Evolutionary conservation across 371 early-diverging fungal species (phyloP).

Genomic region (Vavraia culicis): DNA sequence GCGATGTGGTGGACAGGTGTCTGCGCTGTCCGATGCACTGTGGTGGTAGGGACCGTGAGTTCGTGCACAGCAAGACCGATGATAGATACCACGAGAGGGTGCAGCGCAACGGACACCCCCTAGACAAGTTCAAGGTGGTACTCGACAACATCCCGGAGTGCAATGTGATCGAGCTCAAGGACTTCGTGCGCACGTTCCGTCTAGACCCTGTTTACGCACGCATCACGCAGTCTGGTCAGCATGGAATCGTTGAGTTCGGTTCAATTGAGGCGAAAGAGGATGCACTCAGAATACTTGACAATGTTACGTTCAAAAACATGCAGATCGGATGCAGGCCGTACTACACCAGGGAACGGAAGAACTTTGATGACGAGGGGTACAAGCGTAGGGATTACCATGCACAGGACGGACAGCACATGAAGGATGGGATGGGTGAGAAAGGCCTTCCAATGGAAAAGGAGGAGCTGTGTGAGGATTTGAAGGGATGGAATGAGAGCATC

Average conservation of each 20-base stretch:
- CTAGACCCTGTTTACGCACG: conserved; percentile 24
- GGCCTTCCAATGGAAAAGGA: too few species aligned
- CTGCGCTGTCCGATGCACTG: neutral
- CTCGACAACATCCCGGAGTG: conserved; percentile 14
- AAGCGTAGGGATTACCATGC: too few species aligned
- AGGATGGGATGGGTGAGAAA: too few species aligned
- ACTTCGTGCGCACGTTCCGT: conserved; percentile 11
- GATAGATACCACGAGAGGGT: conserved; percentile 6
- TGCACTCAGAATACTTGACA: conserved; percentile 15
- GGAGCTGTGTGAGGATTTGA: too few species aligned
- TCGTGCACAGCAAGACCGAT: neutral
- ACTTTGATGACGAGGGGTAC: too few species aligned
- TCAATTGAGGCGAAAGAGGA: conserved; percentile 19
- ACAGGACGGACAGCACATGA: too few species aligned
- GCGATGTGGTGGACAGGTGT: conserved; percentile 2
- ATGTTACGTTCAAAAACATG: conserved; percentile 7
- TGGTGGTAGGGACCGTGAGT: neutral
- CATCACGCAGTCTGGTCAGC: conserved; percentile 17
- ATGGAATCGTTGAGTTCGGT: conserved; percentile 29
- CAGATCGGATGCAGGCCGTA: neutral
- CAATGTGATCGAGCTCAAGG: conserved; percentile 8
- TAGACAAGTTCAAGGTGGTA: conserved; percentile 18
- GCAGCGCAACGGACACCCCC: conserved; percentile 11
- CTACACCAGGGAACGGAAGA: too few species aligned
- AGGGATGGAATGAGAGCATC: too few species aligned